Base-by-base conservation (phyloP, 768 basidiomycete species). In the Macrocybe gigantea region DNA sequence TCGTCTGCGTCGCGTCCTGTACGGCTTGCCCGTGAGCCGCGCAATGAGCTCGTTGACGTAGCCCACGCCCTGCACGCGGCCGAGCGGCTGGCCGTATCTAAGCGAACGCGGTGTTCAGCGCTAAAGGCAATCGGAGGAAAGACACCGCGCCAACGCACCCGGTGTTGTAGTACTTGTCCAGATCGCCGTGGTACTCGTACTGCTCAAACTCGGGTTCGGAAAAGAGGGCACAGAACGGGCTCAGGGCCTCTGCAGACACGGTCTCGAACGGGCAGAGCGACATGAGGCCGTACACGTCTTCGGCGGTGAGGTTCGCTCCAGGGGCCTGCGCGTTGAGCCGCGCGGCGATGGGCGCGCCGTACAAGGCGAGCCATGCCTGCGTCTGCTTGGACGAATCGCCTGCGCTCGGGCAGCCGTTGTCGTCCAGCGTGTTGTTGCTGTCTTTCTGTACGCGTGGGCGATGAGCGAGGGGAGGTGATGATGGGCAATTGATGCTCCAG, bases 11-110 rank as follows among this genome's bases (percentile, higher is more conserved):
- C 52, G 74, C 58, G 62, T 91, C 88, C 36, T 60, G 60, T 30
- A 89, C 85, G 1, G 77, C 11, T 60, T 63, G 11, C 72, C 72
- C 0, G 83, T 88, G 38, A 95, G 73, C 8, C 93, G 80, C 0
- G 89, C 88, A 14, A 94, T 62, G n/a, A 95, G 77, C 66, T 94
- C 92, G 60, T 92, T 93, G 58, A 88, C 72, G 60, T 88, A 95
- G 5, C 92, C 93, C 3, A 93, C 83, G 32, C 90, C 89, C 60
- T 89, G 88, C 6, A 90, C 80, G 5, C 70, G 82, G 1, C 90
- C 89, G 1, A 92, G 69, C 2, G 61, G 54, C 51, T 81, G 79
- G 3, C 89, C 88, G 50, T 88, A 77, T 13, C 85, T 87, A 50
- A 7, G 35, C 37, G 30, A 22, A 22, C 22, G 22, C 2, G n/a